phyloP scores from a whole-genome alignment of 257 asterid genomes.

The Echium plantagineum region DNA sequence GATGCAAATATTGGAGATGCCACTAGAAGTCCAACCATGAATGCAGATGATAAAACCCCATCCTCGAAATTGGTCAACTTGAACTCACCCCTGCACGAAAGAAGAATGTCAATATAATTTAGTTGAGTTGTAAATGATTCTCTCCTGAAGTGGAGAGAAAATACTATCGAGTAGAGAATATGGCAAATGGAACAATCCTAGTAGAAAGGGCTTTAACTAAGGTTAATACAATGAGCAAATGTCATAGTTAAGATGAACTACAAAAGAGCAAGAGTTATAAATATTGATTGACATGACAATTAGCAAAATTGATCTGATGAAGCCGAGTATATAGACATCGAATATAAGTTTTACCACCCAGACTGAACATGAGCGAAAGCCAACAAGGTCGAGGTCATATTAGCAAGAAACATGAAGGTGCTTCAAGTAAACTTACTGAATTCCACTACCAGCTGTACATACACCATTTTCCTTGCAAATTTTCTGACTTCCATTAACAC shows the following conservation, averaged over 20 bases:
- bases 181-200: background rate
- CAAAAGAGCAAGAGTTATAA: background rate
- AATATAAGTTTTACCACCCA: background rate
- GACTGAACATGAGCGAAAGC: background rate
- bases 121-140: background rate
- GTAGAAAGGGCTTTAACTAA: background rate
- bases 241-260: background rate
- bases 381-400: background rate
- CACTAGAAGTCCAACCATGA: conserved; percentile 71
- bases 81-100: conserved; percentile 10
- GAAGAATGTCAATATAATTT: background rate
- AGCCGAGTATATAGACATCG: background rate
- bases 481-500: conserved; percentile 64
- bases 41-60: conserved; percentile 58
- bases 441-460: conserved; percentile 62
- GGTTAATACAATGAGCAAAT: too few species aligned
- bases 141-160: background rate
- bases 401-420: background rate
- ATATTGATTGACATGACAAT: background rate
- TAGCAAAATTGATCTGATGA: background rate
- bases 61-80: conserved; percentile 49
- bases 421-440: conserved; percentile 45
- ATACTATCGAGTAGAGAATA: background rate
- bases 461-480: conserved; percentile 42
- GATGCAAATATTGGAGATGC: conserved; percentile 67